A percentile compares a stretch with the other conserved stretches of the same genome.
Evolutionary conservation across 164 flowering plant species (phyloP).

Genomic region (Protea cynaroides): DNA sequence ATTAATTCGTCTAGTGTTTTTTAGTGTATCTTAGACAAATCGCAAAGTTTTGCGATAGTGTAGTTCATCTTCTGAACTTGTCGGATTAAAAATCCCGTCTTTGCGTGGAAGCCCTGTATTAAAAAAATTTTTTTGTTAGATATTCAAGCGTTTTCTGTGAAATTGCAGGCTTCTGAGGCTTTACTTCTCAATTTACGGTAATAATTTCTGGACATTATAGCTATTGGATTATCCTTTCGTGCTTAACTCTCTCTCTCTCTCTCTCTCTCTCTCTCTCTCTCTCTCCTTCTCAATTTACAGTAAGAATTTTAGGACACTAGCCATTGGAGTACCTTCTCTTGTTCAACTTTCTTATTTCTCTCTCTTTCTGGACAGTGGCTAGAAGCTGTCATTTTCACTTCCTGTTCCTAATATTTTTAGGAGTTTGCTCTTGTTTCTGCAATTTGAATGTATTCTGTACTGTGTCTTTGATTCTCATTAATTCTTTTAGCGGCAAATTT

Average conservation of each 20-base stretch:
- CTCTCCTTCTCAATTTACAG: too few species aligned
- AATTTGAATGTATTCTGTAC: not conserved
- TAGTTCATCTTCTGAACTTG: not conserved
- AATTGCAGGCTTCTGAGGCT: not conserved
- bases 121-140: too few species aligned
- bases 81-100: not conserved
- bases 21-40: not conserved
- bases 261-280: too few species aligned
- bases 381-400: not conserved
- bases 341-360: not conserved
- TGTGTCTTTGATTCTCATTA: too few species aligned
- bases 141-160: slow-evolving; percentile 3
- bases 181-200: not conserved
- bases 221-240: too few species aligned
- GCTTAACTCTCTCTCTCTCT: too few species aligned
- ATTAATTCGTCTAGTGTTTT: not conserved
- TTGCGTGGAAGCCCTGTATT: not conserved
- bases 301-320: not conserved
- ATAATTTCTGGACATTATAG: too few species aligned
- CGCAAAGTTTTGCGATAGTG: not conserved
- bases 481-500: too few species aligned
- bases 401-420: not conserved
- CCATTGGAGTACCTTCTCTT: not conserved
- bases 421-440: not conserved
- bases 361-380: not conserved